Evolutionary conservation across 495 filamentous ascomycete species (phyloP), one percentile per base, ranked within the genome.

Genomic region (Xylaria flabelliformis): DNA sequence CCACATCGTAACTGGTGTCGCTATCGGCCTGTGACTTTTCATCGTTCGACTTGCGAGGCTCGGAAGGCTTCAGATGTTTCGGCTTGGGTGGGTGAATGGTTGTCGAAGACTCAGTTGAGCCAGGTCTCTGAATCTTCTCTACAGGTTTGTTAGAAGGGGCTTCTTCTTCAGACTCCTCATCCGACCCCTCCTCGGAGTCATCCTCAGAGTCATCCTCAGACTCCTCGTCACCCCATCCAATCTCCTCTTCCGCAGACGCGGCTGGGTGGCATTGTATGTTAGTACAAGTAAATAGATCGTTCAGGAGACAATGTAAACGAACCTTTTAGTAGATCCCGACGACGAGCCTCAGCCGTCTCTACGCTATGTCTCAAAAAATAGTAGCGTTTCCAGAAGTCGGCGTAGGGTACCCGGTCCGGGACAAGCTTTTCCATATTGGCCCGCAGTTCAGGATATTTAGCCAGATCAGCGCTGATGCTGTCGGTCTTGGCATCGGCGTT

Each of bases 381-480:
- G 80, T 99, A 99, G 48, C 96, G 87, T 74, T 87, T 91, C 97
- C 97, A 99, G 80, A 98, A 99, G 58, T 91, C 89, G 17, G 83
- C 88, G 79, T 99, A 99, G 41, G 94, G 87, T 17, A 97, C 94
- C 73, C 87, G 87, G 82, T 94, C 94, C 21, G 96, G 97, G 26
- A 98, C 97, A 64, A 97, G 86, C 83, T 92, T 95, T 87, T 97
- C 97, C 96, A 98, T 98, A 5, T 95, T 94, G 51, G 88, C 81
- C 71, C 96, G 87, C 72, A 99, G 85, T 82, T 98, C 96, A 29
- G 91, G 90, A 75, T 97, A 97, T 74, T 92, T 94, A 70, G 95
- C 91, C 69, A 99, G 77, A 80, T 98, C 94, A 61, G 85, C 85
- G 65, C 90, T 88, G 71, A 99, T 96, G 65, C 90, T 90, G 61